phyloP scores from a whole-genome alignment of 768 basidiomycete species.

The Gelatoporia subvermispora region DNA sequence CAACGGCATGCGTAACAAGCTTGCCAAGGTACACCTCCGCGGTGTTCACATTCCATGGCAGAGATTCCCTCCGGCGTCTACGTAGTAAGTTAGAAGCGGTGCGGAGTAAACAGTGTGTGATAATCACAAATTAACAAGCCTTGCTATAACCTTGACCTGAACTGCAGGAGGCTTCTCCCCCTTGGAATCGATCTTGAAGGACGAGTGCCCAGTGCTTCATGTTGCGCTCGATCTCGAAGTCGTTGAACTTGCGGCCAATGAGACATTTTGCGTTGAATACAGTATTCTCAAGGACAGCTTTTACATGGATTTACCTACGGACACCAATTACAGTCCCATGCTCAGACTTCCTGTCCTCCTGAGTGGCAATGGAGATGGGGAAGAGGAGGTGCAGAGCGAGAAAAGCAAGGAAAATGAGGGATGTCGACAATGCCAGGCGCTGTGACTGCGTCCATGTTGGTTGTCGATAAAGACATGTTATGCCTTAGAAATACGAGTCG shows the following conservation, averaged over 20 bases:
- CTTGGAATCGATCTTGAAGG: conserved; percentile 74
- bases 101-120: background rate
- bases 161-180: conserved; percentile 79
- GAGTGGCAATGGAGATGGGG: no score
- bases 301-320: conserved; percentile 95
- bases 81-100: background rate
- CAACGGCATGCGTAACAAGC: conserved; percentile 94
- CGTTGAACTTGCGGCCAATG: conserved; percentile 81
- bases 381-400: no score
- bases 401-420: no score
- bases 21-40: conserved; percentile 96
- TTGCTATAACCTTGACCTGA: conserved; percentile 76
- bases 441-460: no score
- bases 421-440: no score
- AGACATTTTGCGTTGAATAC: conserved; percentile 97
- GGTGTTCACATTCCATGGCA: conserved; percentile 99
- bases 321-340: no score
- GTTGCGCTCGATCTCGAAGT: conserved; percentile 74
- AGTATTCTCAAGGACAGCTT: conserved; percentile 81
- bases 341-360: no score
- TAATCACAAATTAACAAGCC: conserved; percentile 73
- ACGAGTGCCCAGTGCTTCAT: conserved; percentile 93
- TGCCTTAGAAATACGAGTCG: conserved; percentile 99
- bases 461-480: conserved; percentile 97
- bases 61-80: conserved; percentile 91